A percentile compares a stretch with the other conserved stretches of the same genome.
Evolutionary conservation across 2,329 filamentous ascomycete genomes (phyloP).

Genomic region (Colletotrichum tanaceti): DNA sequence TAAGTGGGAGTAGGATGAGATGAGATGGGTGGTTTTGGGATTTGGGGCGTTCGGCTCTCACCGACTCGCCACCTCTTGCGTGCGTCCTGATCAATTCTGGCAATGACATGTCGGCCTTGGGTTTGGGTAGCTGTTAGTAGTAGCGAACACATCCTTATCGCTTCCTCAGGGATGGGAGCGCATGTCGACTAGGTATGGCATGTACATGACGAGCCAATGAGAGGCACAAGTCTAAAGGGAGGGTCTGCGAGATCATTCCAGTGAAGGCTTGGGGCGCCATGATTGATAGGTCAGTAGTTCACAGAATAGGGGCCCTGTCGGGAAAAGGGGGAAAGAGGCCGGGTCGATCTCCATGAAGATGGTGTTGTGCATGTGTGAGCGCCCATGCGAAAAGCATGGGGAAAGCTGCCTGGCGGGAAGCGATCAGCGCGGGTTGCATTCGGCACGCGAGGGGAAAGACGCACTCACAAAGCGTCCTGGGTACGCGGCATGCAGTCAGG

Average conservation of each 20-base stretch:
- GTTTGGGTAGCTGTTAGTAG: background rate
- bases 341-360: slow-evolving; percentile 28
- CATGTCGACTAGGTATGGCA: background rate
- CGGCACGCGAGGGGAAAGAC: slow-evolving; percentile 28
- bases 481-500: slow-evolving; percentile 8
- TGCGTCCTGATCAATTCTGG: slow-evolving; percentile 24
- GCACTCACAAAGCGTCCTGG: slow-evolving; percentile 3
- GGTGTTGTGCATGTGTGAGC: slow-evolving; percentile 5
- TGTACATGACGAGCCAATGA: slow-evolving; percentile 18
- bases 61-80: slow-evolving; percentile 31
- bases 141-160: background rate
- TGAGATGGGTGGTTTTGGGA: background rate
- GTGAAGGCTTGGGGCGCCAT: slow-evolving; percentile 16
- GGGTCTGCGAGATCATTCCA: slow-evolving; percentile 2
- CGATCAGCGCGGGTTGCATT: slow-evolving; percentile 32
- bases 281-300: slow-evolving; percentile 9
- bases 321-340: slow-evolving; percentile 26
- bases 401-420: slow-evolving; percentile 28
- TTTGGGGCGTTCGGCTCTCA: slow-evolving; percentile 26
- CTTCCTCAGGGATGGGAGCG: background rate
- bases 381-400: slow-evolving; percentile 20
- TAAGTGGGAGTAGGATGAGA: background rate
- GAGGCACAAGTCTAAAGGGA: slow-evolving; percentile 24
- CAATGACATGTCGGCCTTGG: slow-evolving; percentile 22
- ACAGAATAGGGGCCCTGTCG: slow-evolving; percentile 1